Evolutionary conservation across 1,284 basidiomycete species (phyloP).

Genomic region (Wolfiporia cocos): DNA sequence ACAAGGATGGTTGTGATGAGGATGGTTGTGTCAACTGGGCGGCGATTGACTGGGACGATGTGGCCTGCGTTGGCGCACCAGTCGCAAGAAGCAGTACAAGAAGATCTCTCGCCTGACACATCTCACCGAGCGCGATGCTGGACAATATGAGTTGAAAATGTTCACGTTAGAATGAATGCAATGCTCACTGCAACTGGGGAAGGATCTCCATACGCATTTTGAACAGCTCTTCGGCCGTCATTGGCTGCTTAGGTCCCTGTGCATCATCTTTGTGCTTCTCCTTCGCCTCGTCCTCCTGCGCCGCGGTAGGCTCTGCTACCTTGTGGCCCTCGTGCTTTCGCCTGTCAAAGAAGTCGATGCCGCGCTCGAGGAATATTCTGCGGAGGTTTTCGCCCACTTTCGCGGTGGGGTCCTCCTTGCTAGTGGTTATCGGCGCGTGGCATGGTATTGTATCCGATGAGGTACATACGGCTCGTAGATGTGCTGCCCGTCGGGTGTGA

Average conservation of each 20-base stretch:
- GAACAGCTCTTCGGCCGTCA: conserved; percentile 69
- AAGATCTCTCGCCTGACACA: conserved; percentile 68
- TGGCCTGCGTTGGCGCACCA: conserved; percentile 8
- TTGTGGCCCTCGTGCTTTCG: conserved; percentile 26
- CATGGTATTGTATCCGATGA: background rate
- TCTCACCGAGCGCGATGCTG: conserved; percentile 71
- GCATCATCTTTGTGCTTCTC: conserved; percentile 21
- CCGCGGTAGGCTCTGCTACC: conserved; percentile 13
- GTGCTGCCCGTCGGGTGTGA: conserved; percentile 60
- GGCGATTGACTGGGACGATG: conserved; percentile 3
- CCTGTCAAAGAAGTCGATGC: conserved; percentile 67
- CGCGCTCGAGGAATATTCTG: conserved; percentile 66
- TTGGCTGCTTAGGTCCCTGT: conserved; percentile 31
- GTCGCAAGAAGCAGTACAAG: conserved; percentile 43
- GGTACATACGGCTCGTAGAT: conserved; percentile 60
- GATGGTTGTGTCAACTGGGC: conserved; percentile 1
- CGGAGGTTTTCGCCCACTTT: conserved; percentile 56
- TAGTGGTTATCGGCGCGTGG: conserved; percentile 20
- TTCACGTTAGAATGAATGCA: background rate
- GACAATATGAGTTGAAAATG: conserved; percentile 17
- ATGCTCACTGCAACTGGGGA: conserved; percentile 64
- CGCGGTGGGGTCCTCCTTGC: conserved; percentile 47
- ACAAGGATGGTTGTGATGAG: conserved; percentile 3
- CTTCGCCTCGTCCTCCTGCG: conserved; percentile 20
- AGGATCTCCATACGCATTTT: conserved; percentile 67